Evolutionary conservation across 2,329 filamentous ascomycete genomes (phyloP).

Genomic region (Phaeomoniella chlamydospora): DNA sequence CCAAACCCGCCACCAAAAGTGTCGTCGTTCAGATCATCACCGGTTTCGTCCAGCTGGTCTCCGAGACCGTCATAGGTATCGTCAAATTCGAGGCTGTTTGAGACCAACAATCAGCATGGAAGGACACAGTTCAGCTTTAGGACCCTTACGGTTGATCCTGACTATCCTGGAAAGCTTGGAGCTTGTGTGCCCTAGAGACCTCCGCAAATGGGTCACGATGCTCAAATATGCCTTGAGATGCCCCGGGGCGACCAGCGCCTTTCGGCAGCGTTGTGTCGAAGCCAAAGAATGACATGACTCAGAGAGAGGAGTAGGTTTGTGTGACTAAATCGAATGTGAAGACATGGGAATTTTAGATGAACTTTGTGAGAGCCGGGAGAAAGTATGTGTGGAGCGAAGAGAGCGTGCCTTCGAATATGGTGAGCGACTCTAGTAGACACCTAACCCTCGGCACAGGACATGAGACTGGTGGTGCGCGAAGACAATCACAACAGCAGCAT

Average conservation of each 20-base stretch:
- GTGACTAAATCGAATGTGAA: background rate
- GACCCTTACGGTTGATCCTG: conserved; percentile 45
- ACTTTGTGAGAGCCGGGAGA: too few species aligned
- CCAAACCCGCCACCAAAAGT: conserved; percentile 57
- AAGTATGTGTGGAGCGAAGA: too few species aligned
- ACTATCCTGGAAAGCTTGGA: conserved; percentile 28
- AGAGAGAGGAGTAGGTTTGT: background rate
- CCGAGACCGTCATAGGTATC: conserved; percentile 95
- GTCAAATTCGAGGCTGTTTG: conserved; percentile 74
- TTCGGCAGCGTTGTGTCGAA: conserved; percentile 58
- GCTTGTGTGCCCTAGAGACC: conserved; percentile 43
- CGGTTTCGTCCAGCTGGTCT: conserved; percentile 76
- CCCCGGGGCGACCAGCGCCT: conserved; percentile 45
- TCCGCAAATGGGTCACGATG: conserved; percentile 82
- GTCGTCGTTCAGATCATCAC: conserved; percentile 93
- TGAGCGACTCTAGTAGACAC: too few species aligned
- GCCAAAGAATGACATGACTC: conserved; percentile 93
- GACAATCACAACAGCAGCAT: too few species aligned
- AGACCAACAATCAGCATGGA: conserved; percentile 12
- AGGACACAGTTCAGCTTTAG: conserved; percentile 26
- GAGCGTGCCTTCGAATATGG: too few species aligned
- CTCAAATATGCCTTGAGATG: conserved; percentile 61
- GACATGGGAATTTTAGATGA: too few species aligned
- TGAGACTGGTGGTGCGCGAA: too few species aligned
- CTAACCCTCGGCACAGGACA: too few species aligned